Base-by-base conservation (phyloP, 352 stramenopile species). In the Pythium coloratum region DNA sequence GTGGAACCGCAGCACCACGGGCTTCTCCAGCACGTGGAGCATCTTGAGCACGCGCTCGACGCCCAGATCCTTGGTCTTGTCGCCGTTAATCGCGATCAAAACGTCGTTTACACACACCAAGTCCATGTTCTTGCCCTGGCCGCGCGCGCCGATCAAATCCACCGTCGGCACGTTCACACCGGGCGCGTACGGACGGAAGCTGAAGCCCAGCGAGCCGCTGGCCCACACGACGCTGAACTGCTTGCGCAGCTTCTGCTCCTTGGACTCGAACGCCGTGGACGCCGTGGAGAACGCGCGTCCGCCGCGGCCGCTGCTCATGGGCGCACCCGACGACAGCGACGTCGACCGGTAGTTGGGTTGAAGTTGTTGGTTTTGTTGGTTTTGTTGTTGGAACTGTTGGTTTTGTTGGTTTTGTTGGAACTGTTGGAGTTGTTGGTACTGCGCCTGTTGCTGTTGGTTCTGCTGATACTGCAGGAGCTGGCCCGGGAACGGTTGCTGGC, bases 221-320 rank as follows among this genome's bases (percentile, higher is more conserved):
- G 90, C 82, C 84, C 84, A 93, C 40, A 91, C 77, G 32, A 80
- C 84, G 42, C 76, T 93, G 70, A 81, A 93, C 68, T 93, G 82
- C 63, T 90, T 91, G 32, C 77, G 67, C 26, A 89, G 67, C 40
- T 83, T 69, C 10, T 72, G 69, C 55, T 88, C 70, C 55, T 67
- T 65, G n/a, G 72, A 53, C 46, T 53, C 70, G 7, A 67, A 73
- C 24, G 51, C 70, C 26, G 51, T 78, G 66, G 72, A 75, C 14
- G 64, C 38, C 59, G 70, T 54, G 16, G 69, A 75, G 42, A 67
- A 33, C 20, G 68, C 55, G 42, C 69, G 69, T 16, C 30, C 46
- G n/a, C 32, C 50, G 46, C 64, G 58, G 26, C 36, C 55, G 42
- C n/a, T 59, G 34, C 28, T 47, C 34, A 18, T 24, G 36, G 59